Base-by-base conservation (phyloP, 2,329 filamentous ascomycete species). In the Xylaria hypoxylon region DNA sequence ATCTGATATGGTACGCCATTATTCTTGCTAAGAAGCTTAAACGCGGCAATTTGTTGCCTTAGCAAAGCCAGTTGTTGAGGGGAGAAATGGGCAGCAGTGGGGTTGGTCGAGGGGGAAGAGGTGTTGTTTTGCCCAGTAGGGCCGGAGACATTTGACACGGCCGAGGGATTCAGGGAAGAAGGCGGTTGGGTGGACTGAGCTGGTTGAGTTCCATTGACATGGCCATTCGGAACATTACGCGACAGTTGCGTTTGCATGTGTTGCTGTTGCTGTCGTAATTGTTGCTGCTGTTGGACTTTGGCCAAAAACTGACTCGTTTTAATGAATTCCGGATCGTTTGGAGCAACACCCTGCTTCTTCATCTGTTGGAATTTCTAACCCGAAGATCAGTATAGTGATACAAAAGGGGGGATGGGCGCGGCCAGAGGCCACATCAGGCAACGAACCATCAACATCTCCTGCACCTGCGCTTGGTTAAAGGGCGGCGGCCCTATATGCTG, bases 11-110 rank as follows among this genome's bases (percentile, higher is more conserved):
- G 93, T 3, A 98, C 88, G 0, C 94, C 91, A 15, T 91, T 85
- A 72, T 97, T 97, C 79, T 96, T 96, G 5, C 92, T 91, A 3
- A 99, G 84, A 71, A 94, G 86, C 80, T 96, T 96, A 81, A 97
- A 98, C 0, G 95, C 94, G 73, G 91, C 86, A 57, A 98, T 97
- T 78, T 99, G 96, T 71, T 92, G 90, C 67, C 93, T 87, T 10
- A 99, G 82, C 48, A 92, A 88, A 26, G 86, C 85, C 51, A 97
- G 82, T 77, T 99, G 96, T 63, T 96, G 92, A 26, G 87, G 86
- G 13, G 89, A 90, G 77, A 97, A 94, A 68, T 89, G 89, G 19
- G 75, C 44, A 33, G 75, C 68, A n/a, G 77, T 70, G 22, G 74
- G 72, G n/a, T 77, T 60, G 28, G 75, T 74, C 40, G 79, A 73